Evolutionary conservation across 2,329 filamentous ascomycete species (phyloP).

Genomic region (Pyricularia grisea): DNA sequence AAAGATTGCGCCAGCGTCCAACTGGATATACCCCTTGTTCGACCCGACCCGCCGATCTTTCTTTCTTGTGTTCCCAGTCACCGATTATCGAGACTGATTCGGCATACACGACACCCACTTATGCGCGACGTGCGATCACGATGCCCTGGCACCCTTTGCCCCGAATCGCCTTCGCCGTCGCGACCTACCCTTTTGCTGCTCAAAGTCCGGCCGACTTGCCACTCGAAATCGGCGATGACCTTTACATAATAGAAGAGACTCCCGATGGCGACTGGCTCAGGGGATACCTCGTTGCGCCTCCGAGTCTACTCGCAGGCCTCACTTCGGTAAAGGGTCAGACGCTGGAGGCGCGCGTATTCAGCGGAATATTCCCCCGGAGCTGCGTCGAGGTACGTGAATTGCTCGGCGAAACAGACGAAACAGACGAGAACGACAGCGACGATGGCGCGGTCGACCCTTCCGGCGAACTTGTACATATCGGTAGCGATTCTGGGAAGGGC

Average conservation of each 20-base stretch:
- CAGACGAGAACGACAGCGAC: conserved; percentile 32
- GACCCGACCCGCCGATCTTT: not conserved
- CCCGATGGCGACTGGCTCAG: conserved; percentile 88
- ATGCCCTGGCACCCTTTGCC: conserved; percentile 98
- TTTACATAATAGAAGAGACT: conserved; percentile 98
- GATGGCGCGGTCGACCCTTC: conserved; percentile 20
- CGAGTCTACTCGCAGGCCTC: conserved; percentile 82
- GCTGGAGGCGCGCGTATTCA: conserved; percentile 91
- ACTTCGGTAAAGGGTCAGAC: conserved; percentile 88
- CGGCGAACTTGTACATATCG: conserved; percentile 22
- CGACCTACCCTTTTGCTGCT: conserved; percentile 86
- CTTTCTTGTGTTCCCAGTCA: not conserved
- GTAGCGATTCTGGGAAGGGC: conserved; percentile 45
- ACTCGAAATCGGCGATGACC: conserved; percentile 93
- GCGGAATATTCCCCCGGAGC: conserved; percentile 91
- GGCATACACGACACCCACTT: not conserved
- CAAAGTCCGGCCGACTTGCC: conserved; percentile 83
- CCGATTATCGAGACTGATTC: not conserved
- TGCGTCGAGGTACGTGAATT: conserved; percentile 94
- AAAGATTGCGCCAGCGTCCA: not conserved
- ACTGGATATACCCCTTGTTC: not conserved
- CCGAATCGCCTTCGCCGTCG: conserved; percentile 95
- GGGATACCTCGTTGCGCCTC: conserved; percentile 90
- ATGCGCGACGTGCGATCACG: conserved; percentile 18
- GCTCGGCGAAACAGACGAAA: conserved; percentile 62